phyloP scores from a whole-genome alignment of 371 early-diverging fungal genomes.

The Apophysomyces trapeziformis region DNA sequence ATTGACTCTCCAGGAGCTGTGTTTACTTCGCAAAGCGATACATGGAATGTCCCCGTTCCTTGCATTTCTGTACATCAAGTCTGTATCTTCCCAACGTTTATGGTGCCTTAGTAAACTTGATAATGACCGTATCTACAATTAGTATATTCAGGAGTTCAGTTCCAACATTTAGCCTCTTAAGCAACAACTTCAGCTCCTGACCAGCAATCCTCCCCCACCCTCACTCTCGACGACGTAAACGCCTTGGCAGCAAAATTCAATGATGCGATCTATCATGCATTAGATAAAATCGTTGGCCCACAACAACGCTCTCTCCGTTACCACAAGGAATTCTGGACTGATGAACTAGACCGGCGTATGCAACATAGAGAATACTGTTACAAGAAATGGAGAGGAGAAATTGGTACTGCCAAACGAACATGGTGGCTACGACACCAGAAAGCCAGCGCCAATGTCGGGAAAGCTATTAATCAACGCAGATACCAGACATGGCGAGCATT shows the following conservation, averaged over 20 bases:
- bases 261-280: not conserved
- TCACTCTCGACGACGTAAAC: not conserved
- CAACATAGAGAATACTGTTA: constrained; percentile 14
- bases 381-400: constrained; percentile 15
- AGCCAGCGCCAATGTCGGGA: not conserved
- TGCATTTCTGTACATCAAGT: constrained; percentile 16
- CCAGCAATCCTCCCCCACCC: too few relatives aligned
- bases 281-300: not conserved
- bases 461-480: not conserved
- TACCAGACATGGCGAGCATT: constrained; percentile 20
- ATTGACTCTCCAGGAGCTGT: constrained; percentile 24
- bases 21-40: not conserved
- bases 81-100: not conserved
- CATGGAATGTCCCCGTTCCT: constrained; percentile 10
- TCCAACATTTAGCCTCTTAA: not conserved
- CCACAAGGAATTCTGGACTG: constrained; percentile 11
- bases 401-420: constrained; percentile 8
- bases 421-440: constrained; percentile 10
- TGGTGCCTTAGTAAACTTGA: not conserved
- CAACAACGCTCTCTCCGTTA: not conserved
- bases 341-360: not conserved
- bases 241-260: not conserved
- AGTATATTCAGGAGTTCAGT: not conserved
- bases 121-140: not conserved
- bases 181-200: not conserved